Evolutionary conservation across 1,284 basidiomycete genomes (phyloP).

Genomic region (Ceratobasidium sp.): DNA sequence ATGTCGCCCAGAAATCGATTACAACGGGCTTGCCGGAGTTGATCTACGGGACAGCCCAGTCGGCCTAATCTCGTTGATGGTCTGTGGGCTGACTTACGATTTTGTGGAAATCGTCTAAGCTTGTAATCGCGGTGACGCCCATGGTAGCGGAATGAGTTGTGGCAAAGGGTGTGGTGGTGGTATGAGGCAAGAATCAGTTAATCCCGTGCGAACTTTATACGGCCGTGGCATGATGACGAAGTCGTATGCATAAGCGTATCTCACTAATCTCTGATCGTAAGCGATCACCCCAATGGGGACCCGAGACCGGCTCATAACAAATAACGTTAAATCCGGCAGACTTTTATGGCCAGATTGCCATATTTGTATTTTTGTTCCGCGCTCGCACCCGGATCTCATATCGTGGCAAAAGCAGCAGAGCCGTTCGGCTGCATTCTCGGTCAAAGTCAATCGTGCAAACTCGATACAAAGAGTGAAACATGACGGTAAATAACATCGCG

Average conservation of each 20-base stretch:
- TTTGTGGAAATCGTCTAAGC: not conserved
- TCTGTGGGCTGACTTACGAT: not conserved
- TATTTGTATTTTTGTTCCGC: too few species aligned
- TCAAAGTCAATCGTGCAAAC: too few species aligned
- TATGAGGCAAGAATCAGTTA: not conserved
- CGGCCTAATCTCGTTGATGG: not conserved
- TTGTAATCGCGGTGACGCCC: not conserved
- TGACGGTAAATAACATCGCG: not conserved
- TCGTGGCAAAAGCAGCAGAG: too few species aligned
- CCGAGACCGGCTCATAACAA: not conserved
- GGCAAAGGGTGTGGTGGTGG: not conserved
- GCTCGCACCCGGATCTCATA: too few species aligned
- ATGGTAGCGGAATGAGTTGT: not conserved
- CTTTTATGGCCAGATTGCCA: too few species aligned
- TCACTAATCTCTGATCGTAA: not conserved
- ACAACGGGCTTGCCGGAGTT: slow-evolving; percentile 12
- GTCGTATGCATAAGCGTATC: not conserved
- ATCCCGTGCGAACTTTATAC: not conserved
- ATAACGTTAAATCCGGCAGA: too few species aligned
- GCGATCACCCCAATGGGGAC: slow-evolving; percentile 3
- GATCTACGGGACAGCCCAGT: not conserved
- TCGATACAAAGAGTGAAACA: too few species aligned
- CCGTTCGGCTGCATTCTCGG: too few species aligned
- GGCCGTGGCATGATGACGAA: not conserved
- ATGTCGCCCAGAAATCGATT: slow-evolving; percentile 33